These are phyloP conservation scores for Jaminaea rosea DNA, from an alignment of 1,284 basidiomycete genomes.

Conservation along the genomic window DNA sequence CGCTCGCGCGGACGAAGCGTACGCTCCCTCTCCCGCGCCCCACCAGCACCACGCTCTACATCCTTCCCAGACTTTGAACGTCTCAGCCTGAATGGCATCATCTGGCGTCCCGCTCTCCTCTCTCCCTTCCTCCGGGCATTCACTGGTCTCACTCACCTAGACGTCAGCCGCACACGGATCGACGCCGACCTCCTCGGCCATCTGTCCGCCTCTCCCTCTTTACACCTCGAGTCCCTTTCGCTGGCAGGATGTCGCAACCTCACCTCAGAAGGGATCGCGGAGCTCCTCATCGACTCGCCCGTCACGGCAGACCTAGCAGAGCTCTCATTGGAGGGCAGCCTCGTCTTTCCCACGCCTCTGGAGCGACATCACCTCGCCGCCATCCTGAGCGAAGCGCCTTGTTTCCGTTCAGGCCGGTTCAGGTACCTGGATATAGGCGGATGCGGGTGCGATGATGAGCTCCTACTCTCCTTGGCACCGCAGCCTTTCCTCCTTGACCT, in stretches of 20 bases:
- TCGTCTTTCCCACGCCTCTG: constrained; percentile 73
- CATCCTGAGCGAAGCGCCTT: constrained; percentile 68
- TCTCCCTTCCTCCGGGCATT: constrained; percentile 74
- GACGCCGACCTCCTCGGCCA: constrained; percentile 65
- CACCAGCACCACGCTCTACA: neutral
- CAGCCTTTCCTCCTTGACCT: constrained; percentile 59
- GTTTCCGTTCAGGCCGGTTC: constrained; percentile 66
- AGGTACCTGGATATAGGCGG: constrained; percentile 85
- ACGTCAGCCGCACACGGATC: constrained; percentile 59
- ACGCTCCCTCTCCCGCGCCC: neutral
- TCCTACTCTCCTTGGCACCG: constrained; percentile 53
- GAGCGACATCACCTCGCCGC: constrained; percentile 60
- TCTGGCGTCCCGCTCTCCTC: constrained; percentile 68
- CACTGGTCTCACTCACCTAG: constrained; percentile 70
- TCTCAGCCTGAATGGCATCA: constrained; percentile 71
- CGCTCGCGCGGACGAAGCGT: neutral
- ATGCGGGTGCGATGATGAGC: constrained; percentile 58
- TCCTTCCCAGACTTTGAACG: constrained; percentile 68
- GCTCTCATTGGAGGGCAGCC: constrained; percentile 79
- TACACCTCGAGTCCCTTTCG: constrained; percentile 69
- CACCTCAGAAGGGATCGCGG: constrained; percentile 66
- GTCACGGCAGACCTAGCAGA: constrained; percentile 60
- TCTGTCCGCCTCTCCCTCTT: constrained; percentile 58
- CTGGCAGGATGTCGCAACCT: constrained; percentile 80
- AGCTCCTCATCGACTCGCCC: constrained; percentile 65